Evolutionary conservation across 495 filamentous ascomycete genomes (phyloP).

Genomic region (Penicillium nucicola): DNA sequence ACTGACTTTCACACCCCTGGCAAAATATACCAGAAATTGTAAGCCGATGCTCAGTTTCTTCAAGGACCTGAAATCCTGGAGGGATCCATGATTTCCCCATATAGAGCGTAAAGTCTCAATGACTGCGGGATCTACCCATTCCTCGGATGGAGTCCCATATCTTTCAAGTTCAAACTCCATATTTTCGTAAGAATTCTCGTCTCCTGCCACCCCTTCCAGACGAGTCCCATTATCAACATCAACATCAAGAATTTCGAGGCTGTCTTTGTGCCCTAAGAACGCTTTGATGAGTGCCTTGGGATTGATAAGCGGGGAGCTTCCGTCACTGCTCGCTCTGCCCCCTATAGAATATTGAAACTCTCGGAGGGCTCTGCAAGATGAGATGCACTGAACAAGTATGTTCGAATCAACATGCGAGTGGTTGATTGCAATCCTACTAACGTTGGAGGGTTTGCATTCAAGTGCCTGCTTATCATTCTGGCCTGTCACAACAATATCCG

Average conservation of each 20-base stretch:
- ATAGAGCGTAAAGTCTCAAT: background rate
- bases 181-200: background rate
- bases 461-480: background rate
- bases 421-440: constrained; percentile 15
- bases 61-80: constrained; percentile 20
- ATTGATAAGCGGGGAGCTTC: constrained; percentile 8
- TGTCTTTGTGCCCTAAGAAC: constrained; percentile 18
- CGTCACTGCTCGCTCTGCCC: constrained; percentile 10
- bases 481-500: constrained; percentile 12
- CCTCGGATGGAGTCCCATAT: background rate
- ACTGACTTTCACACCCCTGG: constrained; percentile 5
- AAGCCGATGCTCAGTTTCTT: constrained; percentile 22
- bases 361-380: constrained; percentile 14
- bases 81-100: background rate
- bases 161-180: background rate
- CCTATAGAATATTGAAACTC: constrained; percentile 22
- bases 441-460: constrained; percentile 11
- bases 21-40: constrained; percentile 22
- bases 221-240: constrained; percentile 13
- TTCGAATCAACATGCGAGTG: constrained; percentile 12
- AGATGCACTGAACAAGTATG: constrained; percentile 13
- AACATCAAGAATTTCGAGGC: constrained; percentile 24
- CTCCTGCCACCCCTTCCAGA: background rate
- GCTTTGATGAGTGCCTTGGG: constrained; percentile 21
- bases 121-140: fast-evolving